Base-by-base conservation (phyloP, 2,329 filamentous ascomycete genomes). In the Sclerotiophoma versabilis region DNA sequence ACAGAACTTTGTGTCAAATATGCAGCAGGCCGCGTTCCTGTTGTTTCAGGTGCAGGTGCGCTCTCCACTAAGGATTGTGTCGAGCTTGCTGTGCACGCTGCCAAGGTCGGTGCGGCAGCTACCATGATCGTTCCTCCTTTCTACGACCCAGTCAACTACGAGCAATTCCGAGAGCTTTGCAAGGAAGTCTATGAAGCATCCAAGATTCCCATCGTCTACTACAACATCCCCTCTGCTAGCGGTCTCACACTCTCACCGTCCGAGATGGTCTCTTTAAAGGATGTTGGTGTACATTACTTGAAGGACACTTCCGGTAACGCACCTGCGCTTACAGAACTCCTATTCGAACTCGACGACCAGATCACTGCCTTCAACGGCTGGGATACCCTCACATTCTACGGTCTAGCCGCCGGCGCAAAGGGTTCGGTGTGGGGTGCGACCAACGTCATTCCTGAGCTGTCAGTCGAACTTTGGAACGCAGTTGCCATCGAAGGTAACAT, bases 341-440 rank as follows among this genome's bases (percentile, higher is more conserved):
- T 83, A 4, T 82, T 83, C 57, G 72, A 72, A 4, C 63, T 75
- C 17, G 64, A 67, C 2, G 70, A 76, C 47, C 62, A 73, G 22
- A 77, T 82, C 55, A 82, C 78, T 1, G 73, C 77, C 0, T 81
- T 83, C 63, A 83, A 83, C 50, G 81, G 81, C 1, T 83, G 80
- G 81, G 81, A 83, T 53, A 83, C 80, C 0, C 67, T 83, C 14
- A 83, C 81, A 0, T 83, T 83, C 62, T 83, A 83, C 57, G 80
- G 81, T 9, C 66, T 83, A 9, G 78, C 77, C 0, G 80, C 80
- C 0, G 81, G 81, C 0, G 78, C 79, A 8, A 79, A 79, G 38
- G 81, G 81, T 3, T 78, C 76, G 3, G 77, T 83, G 1, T 83
- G 80, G 80, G 80, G 80, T 0, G 79, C 80, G 0, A 77, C 80